Conservation (phyloP, 2,329 filamentous ascomycete species). For the Claviceps sp. region DNA sequence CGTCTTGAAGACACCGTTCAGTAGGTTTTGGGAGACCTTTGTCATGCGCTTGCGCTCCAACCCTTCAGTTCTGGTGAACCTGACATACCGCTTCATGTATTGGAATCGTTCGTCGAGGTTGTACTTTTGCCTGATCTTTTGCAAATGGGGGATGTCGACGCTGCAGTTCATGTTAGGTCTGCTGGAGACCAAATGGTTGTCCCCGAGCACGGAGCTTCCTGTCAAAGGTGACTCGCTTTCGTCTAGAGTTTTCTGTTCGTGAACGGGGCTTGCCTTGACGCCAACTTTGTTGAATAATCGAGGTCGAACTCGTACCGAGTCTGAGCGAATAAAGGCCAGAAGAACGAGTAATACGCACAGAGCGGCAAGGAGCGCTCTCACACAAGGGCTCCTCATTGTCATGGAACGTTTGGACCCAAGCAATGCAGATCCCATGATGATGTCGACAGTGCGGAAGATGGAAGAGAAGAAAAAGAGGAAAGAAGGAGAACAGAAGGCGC, state of each 20-base stretch:
- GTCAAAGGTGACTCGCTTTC: slow-evolving; percentile 10
- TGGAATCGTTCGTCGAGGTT: slow-evolving; percentile 36
- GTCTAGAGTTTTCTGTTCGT: slow-evolving; percentile 20
- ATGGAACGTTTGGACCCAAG: slow-evolving; percentile 26
- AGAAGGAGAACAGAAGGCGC: neutral
- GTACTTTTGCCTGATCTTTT: slow-evolving; percentile 31
- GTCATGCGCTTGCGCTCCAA: slow-evolving; percentile 38
- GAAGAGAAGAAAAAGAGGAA: neutral
- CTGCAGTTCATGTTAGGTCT: slow-evolving; percentile 33
- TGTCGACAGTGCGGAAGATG: neutral
- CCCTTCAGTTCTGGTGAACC: slow-evolving; percentile 32
- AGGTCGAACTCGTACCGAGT: slow-evolving; percentile 26
- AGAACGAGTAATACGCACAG: slow-evolving; percentile 29
- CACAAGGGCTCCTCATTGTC: slow-evolving; percentile 36
- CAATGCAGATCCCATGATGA: slow-evolving; percentile 24
- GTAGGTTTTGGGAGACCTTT: slow-evolving; percentile 32
- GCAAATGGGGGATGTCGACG: slow-evolving; percentile 33
- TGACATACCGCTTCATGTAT: slow-evolving; percentile 42
- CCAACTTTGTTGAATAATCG: slow-evolving; percentile 25
- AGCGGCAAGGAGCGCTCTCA: slow-evolving; percentile 30
- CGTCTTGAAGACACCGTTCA: slow-evolving; percentile 33
- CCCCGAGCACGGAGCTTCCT: slow-evolving; percentile 6
- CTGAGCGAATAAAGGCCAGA: slow-evolving; percentile 26
- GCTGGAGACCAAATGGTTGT: slow-evolving; percentile 8
- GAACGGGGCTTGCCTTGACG: slow-evolving; percentile 12